phyloP scores from a whole-genome alignment of 495 filamentous ascomycete genomes.

The Lasiosphaeria hispida region DNA sequence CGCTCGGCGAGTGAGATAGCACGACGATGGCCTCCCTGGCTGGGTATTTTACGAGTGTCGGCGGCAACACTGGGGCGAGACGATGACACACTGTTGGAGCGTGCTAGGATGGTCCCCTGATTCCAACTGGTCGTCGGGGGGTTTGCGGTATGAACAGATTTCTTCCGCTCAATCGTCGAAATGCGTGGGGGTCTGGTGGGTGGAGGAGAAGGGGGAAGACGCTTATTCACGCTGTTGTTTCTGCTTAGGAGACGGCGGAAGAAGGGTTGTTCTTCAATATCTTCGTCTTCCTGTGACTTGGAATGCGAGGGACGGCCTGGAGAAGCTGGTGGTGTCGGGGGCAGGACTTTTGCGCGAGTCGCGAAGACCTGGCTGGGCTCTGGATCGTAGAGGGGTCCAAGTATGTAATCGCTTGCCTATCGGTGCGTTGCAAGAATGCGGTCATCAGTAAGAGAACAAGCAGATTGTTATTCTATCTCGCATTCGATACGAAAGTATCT shows the following conservation, averaged over 20 bases:
- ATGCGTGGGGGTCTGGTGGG: conserved; percentile 3
- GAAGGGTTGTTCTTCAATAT: conserved; percentile 17
- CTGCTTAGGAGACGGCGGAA: conserved; percentile 23
- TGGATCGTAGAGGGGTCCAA: conserved; percentile 49
- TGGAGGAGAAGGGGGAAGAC: conserved; percentile 16
- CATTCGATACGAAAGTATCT: not conserved
- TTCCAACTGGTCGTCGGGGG: conserved; percentile 28
- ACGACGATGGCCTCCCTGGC: conserved; percentile 19
- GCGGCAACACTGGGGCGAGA: conserved; percentile 18
- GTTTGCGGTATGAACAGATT: conserved; percentile 22
- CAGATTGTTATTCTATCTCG: not conserved
- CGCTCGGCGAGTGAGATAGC: conserved; percentile 25
- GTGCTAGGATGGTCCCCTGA: conserved; percentile 27
- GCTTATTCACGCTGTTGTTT: conserved; percentile 21
- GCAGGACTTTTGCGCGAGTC: conserved; percentile 20
- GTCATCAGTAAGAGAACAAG: conserved; percentile 1
- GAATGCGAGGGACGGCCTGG: conserved; percentile 9
- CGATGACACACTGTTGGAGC: conserved; percentile 28
- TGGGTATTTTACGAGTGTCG: not conserved
- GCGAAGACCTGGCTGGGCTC: conserved; percentile 32
- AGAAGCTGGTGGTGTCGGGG: conserved; percentile 31
- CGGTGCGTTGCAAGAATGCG: not conserved
- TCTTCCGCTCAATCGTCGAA: conserved; percentile 18
- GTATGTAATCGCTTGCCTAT: conserved; percentile 54
- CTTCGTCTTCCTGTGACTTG: not conserved